phyloP scores from a whole-genome alignment of 257 asterid species.

The Nyctanthes arbortristis region DNA sequence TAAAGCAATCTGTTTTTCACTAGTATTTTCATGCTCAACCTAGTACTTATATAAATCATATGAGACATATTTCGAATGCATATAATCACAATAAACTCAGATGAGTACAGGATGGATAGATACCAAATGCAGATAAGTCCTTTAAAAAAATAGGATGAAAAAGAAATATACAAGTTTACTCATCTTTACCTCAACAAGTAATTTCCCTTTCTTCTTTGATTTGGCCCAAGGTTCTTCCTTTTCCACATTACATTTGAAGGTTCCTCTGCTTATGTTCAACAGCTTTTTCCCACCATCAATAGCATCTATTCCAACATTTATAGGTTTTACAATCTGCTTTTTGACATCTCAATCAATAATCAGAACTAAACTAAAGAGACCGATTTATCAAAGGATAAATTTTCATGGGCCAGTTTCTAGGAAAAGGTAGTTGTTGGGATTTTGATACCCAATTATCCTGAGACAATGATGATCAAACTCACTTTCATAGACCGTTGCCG shows the following conservation, averaged over 20 bases:
- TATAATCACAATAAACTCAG: background rate
- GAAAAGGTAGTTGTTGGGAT: background rate
- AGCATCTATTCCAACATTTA: slow-evolving; percentile 41
- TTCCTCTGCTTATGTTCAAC: too few species aligned
- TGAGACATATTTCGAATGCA: background rate
- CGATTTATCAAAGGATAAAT: too few species aligned
- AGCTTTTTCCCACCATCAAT: too few species aligned
- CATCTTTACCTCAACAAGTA: slow-evolving; percentile 69
- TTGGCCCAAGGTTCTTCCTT: slow-evolving; percentile 50
- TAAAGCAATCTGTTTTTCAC: slow-evolving; percentile 51
- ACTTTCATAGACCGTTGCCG: too few species aligned
- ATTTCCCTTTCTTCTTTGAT: slow-evolving; percentile 64
- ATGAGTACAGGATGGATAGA: too few species aligned
- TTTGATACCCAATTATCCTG: background rate
- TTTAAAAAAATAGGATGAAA: background rate
- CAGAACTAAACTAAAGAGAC: background rate
- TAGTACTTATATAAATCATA: slow-evolving; percentile 32
- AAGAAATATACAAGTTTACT: background rate
- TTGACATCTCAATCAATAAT: background rate
- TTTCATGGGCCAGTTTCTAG: too few species aligned
- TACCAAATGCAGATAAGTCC: too few species aligned
- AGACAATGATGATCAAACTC: too few species aligned
- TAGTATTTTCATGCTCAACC: slow-evolving; percentile 70
- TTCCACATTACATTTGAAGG: too few species aligned
- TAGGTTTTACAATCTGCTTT: background rate